Base-by-base conservation (phyloP, 306 rosid species). In the Corylus americana region DNA sequence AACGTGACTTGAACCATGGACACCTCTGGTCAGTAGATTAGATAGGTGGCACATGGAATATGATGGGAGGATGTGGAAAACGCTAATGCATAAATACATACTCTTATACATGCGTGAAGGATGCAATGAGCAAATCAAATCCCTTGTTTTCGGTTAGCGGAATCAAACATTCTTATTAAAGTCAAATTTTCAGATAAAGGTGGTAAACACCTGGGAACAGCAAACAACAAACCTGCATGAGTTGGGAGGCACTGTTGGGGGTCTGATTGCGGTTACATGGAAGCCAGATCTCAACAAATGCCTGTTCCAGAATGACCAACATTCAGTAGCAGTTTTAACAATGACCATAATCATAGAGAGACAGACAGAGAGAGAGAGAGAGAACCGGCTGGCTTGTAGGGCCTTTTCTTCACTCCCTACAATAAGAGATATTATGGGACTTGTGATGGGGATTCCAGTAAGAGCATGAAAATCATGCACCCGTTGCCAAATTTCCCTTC, bases 211-310 rank as follows among this genome's bases (percentile, higher is more conserved):
- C 3, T 62, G 68, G 68, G 42, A 61, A 61, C 18, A 29, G 14
- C 62, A 55, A 54, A 54, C 27, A 57, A 81, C 62, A 64, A 81
- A 95, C 99, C 99, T 91, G 99, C 99, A 95, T 16, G 97, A 91
- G 87, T 95, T 93, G 51, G 96, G 94, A 67, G 98, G 92, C 86
- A 95, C 99, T 1, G 97, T 91, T 61, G 99, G 98, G 55, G 98
- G 98, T 79, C 97, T 84, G 73, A 95, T 95, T 66, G 98, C 98
- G 48, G 97, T 91, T 77, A 95, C 97, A 27, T 93, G 99, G 78
- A 95, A 92, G 79, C 99, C 99, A 58, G 98, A 88, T 85, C 89
- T 89, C 86, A 95, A 74, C 88, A 93, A 76, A 84, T 91, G 79
- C 86, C 99, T 95, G 92, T 57, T 81, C 69, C 74, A 78, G 29